Conservation (phyloP, 2,329 filamentous ascomycete species). For the Cordyceps farinosa region DNA sequence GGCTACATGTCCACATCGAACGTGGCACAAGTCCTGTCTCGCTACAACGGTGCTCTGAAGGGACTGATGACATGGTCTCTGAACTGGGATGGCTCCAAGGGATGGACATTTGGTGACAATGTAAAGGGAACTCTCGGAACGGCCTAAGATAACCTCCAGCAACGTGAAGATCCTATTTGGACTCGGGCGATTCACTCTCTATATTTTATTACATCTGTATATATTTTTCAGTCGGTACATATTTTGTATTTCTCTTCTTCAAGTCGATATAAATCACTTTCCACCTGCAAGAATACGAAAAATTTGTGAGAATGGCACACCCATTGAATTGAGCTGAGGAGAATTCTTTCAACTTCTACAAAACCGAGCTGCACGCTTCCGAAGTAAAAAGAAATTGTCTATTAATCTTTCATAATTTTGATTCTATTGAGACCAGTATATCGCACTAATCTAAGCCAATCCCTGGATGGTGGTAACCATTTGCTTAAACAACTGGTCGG, state of each 20-base stretch:
- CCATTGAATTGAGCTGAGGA: no score
- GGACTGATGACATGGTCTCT: slow-evolving; percentile 37
- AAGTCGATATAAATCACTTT: no score
- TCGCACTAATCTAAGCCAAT: neutral
- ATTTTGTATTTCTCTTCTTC: neutral
- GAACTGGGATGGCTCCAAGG: slow-evolving; percentile 35
- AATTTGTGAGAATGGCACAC: no score
- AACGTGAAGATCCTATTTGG: neutral
- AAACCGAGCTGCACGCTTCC: no score
- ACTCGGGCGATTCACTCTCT: neutral
- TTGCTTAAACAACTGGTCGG: slow-evolving; percentile 12
- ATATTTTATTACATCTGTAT: neutral
- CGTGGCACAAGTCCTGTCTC: slow-evolving; percentile 29
- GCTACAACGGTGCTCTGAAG: slow-evolving; percentile 32
- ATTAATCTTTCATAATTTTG: neutral
- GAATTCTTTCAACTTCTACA: no score
- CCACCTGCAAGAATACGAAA: no score
- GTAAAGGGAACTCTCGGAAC: slow-evolving; percentile 20
- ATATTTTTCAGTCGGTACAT: neutral
- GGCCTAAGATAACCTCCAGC: neutral
- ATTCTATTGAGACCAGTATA: neutral
- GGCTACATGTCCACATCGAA: slow-evolving; percentile 32
- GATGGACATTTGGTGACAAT: slow-evolving; percentile 34
- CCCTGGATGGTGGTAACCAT: neutral
- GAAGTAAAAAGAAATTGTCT: no score